phyloP scores from a whole-genome alignment of 805 yeast species.

The Yamadazyma akitaensis region DNA sequence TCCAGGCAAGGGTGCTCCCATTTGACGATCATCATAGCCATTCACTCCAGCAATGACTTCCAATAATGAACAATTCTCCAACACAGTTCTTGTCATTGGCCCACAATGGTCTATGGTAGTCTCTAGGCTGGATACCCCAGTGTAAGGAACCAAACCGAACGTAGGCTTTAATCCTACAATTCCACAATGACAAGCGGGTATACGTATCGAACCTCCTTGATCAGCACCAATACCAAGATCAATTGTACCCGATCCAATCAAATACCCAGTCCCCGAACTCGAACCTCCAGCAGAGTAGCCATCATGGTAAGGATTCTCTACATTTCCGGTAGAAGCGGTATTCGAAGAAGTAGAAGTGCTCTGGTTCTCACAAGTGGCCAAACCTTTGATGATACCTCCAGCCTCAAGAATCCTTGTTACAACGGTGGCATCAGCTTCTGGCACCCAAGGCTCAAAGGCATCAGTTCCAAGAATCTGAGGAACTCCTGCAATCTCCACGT shows the following conservation, averaged over 20 bases:
- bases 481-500: conserved; percentile 14
- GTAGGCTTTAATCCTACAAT: conserved; percentile 45
- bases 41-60: conserved; percentile 16
- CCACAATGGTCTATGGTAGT: conserved; percentile 16
- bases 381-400: conserved; percentile 13
- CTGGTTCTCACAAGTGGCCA: conserved; percentile 17
- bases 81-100: conserved; percentile 16
- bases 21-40: conserved; percentile 16
- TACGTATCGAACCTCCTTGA: conserved; percentile 50
- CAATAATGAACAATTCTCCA: conserved; percentile 13
- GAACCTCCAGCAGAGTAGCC: conserved; percentile 42
- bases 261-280: conserved; percentile 54
- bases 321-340: conserved; percentile 16
- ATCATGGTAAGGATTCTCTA: conserved; percentile 15
- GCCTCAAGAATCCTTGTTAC: conserved; percentile 12
- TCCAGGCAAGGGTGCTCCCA: conserved; percentile 8
- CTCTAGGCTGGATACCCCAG: conserved; percentile 15
- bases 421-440: conserved; percentile 16
- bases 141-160: conserved; percentile 16
- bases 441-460: conserved; percentile 12
- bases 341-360: conserved; percentile 15
- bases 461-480: conserved; percentile 17
- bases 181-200: conserved; percentile 44
- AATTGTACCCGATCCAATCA: conserved; percentile 44
- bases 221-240: conserved; percentile 54